These are phyloP conservation scores for Aspergillus transmontanensis DNA, from an alignment of 2,329 filamentous ascomycete genomes.

Conservation along the genomic window DNA sequence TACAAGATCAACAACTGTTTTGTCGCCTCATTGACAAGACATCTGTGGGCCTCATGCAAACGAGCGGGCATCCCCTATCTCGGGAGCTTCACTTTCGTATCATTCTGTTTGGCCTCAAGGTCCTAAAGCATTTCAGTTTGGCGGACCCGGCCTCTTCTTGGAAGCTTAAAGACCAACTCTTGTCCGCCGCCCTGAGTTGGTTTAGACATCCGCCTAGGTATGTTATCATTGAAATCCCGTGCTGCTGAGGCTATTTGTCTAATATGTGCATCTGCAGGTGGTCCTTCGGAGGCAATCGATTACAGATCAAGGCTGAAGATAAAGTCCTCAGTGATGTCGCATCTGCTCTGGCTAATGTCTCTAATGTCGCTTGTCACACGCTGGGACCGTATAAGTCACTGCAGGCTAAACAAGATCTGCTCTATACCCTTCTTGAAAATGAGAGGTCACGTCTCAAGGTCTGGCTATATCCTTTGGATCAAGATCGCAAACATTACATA, in stretches of 20 bases:
- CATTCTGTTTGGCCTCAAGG: constrained; percentile 76
- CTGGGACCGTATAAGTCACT: constrained; percentile 65
- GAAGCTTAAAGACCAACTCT: constrained; percentile 83
- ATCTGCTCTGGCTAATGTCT: constrained; percentile 64
- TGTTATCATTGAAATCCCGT: constrained; percentile 15
- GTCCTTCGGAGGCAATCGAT: constrained; percentile 92
- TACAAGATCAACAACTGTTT: constrained; percentile 80
- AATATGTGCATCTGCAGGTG: constrained; percentile 55
- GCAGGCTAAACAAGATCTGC: constrained; percentile 78
- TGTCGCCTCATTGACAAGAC: constrained; percentile 78
- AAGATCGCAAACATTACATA: constrained; percentile 58
- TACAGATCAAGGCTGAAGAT: constrained; percentile 92
- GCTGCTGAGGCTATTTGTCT: constrained; percentile 3
- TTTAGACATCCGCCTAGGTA: constrained; percentile 75
- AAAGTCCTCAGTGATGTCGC: constrained; percentile 77
- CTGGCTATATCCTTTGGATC: constrained; percentile 82
- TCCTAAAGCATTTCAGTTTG: constrained; percentile 71
- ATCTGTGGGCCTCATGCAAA: constrained; percentile 70
- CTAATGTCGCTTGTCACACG: constrained; percentile 56
- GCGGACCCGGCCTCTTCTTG: constrained; percentile 69
- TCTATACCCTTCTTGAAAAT: constrained; percentile 77
- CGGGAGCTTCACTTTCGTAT: constrained; percentile 91
- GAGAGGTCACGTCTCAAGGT: constrained; percentile 82
- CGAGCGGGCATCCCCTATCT: constrained; percentile 79
- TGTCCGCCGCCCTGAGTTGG: constrained; percentile 87